Conservation (phyloP, 257 asterid species). For the Phtheirospermum japonicum region DNA sequence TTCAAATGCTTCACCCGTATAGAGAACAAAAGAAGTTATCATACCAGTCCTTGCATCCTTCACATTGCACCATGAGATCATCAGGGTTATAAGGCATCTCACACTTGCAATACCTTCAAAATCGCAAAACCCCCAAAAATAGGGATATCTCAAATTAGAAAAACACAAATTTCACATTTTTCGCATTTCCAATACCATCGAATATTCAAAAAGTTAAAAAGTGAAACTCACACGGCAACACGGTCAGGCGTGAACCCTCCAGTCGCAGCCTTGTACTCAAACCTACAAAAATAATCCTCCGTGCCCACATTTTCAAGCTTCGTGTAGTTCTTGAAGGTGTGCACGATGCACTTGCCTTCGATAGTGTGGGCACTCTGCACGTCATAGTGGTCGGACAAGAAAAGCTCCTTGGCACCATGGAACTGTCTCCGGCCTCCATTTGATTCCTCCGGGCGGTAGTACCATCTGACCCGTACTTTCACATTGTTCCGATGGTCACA, state of each 20-base stretch:
- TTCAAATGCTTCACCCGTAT: slow-evolving; percentile 3
- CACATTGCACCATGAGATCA: slow-evolving; percentile 83
- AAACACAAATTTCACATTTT: background rate
- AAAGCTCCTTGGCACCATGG: slow-evolving; percentile 73
- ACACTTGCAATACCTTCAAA: slow-evolving; percentile 74
- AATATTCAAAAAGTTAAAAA: slow-evolving; percentile 6
- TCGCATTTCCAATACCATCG: background rate
- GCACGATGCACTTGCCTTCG: slow-evolving; percentile 73
- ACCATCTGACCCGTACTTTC: slow-evolving; percentile 68
- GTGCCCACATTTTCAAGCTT: slow-evolving; percentile 72
- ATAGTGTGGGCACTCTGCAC: slow-evolving; percentile 80
- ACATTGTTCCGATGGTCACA: slow-evolving; percentile 58
- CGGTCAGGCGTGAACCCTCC: slow-evolving; percentile 79
- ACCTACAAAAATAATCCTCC: slow-evolving; percentile 65
- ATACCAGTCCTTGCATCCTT: slow-evolving; percentile 61
- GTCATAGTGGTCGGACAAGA: slow-evolving; percentile 67
- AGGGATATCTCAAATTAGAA: background rate
- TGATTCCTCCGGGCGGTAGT: slow-evolving; percentile 74
- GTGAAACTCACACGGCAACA: slow-evolving; percentile 65
- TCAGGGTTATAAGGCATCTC: slow-evolving; percentile 87
- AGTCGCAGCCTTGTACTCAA: slow-evolving; percentile 71
- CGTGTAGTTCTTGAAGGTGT: slow-evolving; percentile 61
- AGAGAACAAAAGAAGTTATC: background rate
- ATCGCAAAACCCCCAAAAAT: background rate
- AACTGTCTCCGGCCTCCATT: slow-evolving; percentile 73